Evolutionary conservation across 164 flowering plant species (phyloP).

Genomic region (Aristolochia californica): DNA sequence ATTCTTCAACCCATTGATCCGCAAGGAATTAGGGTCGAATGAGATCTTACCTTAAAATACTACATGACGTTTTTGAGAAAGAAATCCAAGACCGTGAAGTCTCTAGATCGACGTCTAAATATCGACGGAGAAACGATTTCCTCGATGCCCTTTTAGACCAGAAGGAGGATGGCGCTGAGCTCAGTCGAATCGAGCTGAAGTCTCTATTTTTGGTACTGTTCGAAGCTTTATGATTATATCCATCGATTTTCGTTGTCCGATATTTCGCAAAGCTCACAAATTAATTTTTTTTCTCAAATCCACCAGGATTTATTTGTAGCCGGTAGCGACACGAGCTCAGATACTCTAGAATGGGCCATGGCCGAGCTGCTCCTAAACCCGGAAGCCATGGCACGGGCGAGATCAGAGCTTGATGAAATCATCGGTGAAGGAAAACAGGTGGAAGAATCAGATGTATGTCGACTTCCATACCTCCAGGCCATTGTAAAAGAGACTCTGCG

Average conservation of each 20-base stretch:
- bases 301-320: constrained; percentile 1
- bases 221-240: not conserved
- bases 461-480: constrained; percentile 15
- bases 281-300: not conserved
- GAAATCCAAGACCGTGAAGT: not conserved
- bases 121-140: not conserved
- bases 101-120: not conserved
- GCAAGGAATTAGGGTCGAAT: not conserved
- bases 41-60: not conserved
- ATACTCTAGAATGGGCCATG: constrained; percentile 8
- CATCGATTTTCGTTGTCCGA: not conserved
- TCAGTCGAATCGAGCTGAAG: not conserved
- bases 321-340: not conserved
- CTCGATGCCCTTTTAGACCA: constrained; percentile 4
- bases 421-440: not conserved
- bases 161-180: not conserved
- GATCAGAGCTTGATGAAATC: not conserved
- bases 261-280: not conserved
- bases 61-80: not conserved
- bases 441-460: constrained; percentile 13
- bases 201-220: not conserved
- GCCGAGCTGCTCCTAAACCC: constrained; percentile 5
- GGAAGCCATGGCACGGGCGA: not conserved
- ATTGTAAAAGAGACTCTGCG: constrained; percentile 13
- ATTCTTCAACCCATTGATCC: constrained; percentile 3